Base-by-base conservation (phyloP, 163 green algal species). In the Scenedesmus sp. region DNA sequence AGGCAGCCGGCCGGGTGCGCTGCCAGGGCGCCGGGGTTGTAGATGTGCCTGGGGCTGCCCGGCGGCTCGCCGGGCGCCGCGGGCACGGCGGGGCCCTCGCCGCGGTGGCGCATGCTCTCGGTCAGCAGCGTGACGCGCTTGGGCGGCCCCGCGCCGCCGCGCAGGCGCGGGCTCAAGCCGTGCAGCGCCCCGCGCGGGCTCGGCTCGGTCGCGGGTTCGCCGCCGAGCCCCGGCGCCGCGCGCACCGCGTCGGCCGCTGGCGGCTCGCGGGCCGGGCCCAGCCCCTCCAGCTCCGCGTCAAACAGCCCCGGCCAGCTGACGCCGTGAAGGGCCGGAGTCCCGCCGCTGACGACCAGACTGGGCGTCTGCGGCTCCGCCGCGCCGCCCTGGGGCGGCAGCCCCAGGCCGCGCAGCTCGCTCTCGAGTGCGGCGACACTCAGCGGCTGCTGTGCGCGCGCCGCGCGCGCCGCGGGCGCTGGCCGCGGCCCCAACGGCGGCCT, bases 41-140 rank as follows among this genome's bases (percentile, higher is more conserved):
- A 60, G 45, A 36, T 74, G 26, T 22, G 24, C 22, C 22, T n/a
- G n/a, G n/a, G n/a, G n/a, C n/a, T n/a, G n/a, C n/a, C n/a, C n/a
- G n/a, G n/a, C n/a, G n/a, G n/a, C n/a, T n/a, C n/a, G n/a, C n/a
- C n/a, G n/a, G n/a, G n/a, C n/a, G 39, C 39, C 39, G 6, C 10
- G 51, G 67, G 50, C 24, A 3, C 51, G 34, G 7, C 20, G 33
- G 67, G 67, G 3, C 47, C 22, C 50, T 76, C 51, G 13, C 53
- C 34, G 11, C 67, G 50, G 20, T 51, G 10, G 15, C 67, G 50
- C 67, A 76, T 76, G 34, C 67, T 76, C 34, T 76, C 67, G 29
- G 67, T 76, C 22, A 76, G 63, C 51, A 76, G 67, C 11, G 48
- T 76, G 9, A 76, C 67, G 20, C 67, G 51, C 29, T 31, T 47